These are phyloP conservation scores for Lepidium campestre DNA, from an alignment of 441 rosid species.

Conservation along the genomic window DNA sequence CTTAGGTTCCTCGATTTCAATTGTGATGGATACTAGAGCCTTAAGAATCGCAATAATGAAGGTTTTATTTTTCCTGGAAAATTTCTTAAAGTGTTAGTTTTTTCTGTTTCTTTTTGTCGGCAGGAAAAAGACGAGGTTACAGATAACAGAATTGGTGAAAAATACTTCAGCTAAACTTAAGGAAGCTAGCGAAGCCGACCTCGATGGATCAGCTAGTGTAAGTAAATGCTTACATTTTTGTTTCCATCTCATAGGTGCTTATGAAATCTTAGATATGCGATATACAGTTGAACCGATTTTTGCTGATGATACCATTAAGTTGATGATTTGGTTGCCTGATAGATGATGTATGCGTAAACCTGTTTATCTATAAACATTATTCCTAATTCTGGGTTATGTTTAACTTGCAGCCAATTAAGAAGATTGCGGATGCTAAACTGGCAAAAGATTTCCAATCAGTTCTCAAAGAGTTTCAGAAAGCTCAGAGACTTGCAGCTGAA, in stretches of 20 bases:
- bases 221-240: slow-evolving; percentile 19
- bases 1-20: background rate
- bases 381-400: background rate
- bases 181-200: slow-evolving; percentile 70
- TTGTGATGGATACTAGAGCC: background rate
- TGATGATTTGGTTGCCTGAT: background rate
- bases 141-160: slow-evolving; percentile 61
- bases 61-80: background rate
- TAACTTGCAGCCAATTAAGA: slow-evolving; percentile 56
- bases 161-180: slow-evolving; percentile 71
- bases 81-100: background rate
- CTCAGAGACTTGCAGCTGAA: slow-evolving; percentile 82
- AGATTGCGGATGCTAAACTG: slow-evolving; percentile 77
- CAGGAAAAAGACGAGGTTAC: slow-evolving; percentile 69
- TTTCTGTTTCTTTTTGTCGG: slow-evolving; percentile 8
- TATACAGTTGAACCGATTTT: background rate
- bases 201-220: slow-evolving; percentile 45
- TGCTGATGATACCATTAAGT: background rate
- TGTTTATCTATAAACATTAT: background rate
- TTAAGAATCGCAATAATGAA: background rate
- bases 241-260: background rate
- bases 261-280: slow-evolving; percentile 2
- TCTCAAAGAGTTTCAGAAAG: slow-evolving; percentile 76
- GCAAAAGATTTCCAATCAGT: slow-evolving; percentile 73
- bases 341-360: background rate